Conservation (phyloP, 768 basidiomycete genomes). For the Termitomyces sp. region DNA sequence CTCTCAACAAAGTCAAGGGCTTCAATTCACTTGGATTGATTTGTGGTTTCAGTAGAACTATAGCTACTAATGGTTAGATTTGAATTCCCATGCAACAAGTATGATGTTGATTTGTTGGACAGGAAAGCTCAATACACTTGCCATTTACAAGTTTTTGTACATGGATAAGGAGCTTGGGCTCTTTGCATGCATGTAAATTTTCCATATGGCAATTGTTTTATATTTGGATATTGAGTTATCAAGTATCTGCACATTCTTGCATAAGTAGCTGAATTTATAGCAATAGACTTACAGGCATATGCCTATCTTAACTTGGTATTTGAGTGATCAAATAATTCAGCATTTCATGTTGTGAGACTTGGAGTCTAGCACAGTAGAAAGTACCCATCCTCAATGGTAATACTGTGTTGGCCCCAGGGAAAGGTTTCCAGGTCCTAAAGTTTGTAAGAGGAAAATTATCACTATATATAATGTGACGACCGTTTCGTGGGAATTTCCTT, state of each 20-base stretch:
- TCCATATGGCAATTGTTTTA: background rate
- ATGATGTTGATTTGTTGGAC: background rate
- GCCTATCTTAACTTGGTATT: background rate
- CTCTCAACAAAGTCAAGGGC: background rate
- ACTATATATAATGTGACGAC: too few relatives aligned
- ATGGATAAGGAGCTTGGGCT: background rate
- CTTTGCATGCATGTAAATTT: background rate
- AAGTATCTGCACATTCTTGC: background rate
- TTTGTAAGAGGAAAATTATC: too few relatives aligned
- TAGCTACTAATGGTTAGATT: background rate
- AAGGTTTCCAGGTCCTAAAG: too few relatives aligned
- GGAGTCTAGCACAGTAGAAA: too few relatives aligned
- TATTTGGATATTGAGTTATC: background rate
- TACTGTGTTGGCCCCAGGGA: too few relatives aligned
- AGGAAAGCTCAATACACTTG: conserved; percentile 1
- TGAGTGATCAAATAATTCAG: background rate
- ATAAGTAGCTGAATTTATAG: background rate
- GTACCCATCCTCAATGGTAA: too few relatives aligned
- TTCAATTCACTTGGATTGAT: conserved; percentile 4
- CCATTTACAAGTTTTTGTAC: background rate
- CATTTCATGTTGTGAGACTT: background rate
- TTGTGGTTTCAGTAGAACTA: background rate
- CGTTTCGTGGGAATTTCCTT: too few relatives aligned
- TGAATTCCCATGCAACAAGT: background rate
- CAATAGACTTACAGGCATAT: background rate